Evolutionary conservation across 192 early-diverging fungal species (phyloP).

Genomic region (Irineochytrium annulatum): DNA sequence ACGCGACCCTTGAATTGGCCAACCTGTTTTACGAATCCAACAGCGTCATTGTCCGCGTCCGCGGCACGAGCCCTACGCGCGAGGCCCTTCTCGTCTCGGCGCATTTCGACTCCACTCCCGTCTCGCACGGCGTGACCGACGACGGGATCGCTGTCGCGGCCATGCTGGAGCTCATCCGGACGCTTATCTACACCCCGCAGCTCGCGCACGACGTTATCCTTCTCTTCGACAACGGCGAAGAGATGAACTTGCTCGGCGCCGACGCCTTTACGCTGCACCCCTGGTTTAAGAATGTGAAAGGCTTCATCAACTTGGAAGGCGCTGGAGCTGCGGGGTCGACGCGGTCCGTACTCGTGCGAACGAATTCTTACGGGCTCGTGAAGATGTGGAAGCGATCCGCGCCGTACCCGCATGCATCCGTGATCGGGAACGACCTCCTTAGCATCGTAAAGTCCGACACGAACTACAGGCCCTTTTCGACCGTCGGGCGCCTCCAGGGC

Average conservation of each 20-base stretch:
- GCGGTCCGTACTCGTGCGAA: constrained; percentile 34
- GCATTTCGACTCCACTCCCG: constrained; percentile 42
- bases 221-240: constrained; percentile 48
- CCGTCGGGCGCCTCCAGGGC: constrained; percentile 32
- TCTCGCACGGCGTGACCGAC: constrained; percentile 42
- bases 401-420: constrained; percentile 43
- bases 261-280: constrained; percentile 39
- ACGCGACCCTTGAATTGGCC: constrained; percentile 1
- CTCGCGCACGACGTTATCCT: constrained; percentile 35
- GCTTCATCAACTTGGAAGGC: constrained; percentile 49
- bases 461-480: constrained; percentile 36
- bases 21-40: constrained; percentile 19
- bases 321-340: constrained; percentile 31
- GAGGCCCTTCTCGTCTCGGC: constrained; percentile 37
- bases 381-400: constrained; percentile 14
- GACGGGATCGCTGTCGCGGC: constrained; percentile 37
- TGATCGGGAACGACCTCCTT: constrained; percentile 41
- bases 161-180: constrained; percentile 34
- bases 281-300: constrained; percentile 31
- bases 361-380: constrained; percentile 33
- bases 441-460: constrained; percentile 33
- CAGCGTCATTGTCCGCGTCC: constrained; percentile 12
- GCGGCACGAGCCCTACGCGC: background rate
- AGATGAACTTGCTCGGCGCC: constrained; percentile 36
- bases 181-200: constrained; percentile 12